Evolutionary conservation across 2,329 filamentous ascomycete species (phyloP), one percentile per base, ranked within the genome.

Genomic region (Knufia petricola): DNA sequence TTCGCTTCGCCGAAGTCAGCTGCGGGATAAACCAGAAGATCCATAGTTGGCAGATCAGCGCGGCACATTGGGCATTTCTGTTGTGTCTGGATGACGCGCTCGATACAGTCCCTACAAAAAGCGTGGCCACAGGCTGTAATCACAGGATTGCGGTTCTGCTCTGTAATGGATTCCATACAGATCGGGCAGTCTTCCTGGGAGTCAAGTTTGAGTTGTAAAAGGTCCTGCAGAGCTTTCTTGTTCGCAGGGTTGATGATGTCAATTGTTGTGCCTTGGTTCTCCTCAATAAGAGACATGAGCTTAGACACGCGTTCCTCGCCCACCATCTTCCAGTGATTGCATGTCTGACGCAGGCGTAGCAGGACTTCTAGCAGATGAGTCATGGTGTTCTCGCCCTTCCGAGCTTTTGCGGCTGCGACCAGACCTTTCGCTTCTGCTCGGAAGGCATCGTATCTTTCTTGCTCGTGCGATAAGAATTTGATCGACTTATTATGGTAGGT

Each of bases 311-410:
- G 81, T 26, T 84, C 74, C 43, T 81, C 83, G 24, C 55, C 57
- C 60, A 85, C 87, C 9, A 95, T 75, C 7, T 83, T 82, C 86
- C 87, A 94, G 63, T 94, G 88, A 55, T 90, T 88, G 66, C 88
- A 95, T 63, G 85, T 77, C 66, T 95, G 88, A 15, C 89, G 79
- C 56, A 94, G 77, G 10, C 89, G 81, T 4, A 95, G 76, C 3
- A 95, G 73, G 13, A 88, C 78, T 64, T 94, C 87, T 9, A 95
- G 74, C 1, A 95, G 74, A 58, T 83, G 78, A 7, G 84, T 80
- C 61, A 92, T 94, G 1, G 74, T 74, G 2, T 78, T 72, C 58
- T 73, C 64, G 34, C 67, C 67, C 21, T 64, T 62, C 54, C 64
- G 59, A 58, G 64, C 12, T 63, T 69, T 55, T 60, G 68, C 39